Evolutionary conservation across 1,284 basidiomycete species (phyloP).

Genomic region (Golubevia sp.): DNA sequence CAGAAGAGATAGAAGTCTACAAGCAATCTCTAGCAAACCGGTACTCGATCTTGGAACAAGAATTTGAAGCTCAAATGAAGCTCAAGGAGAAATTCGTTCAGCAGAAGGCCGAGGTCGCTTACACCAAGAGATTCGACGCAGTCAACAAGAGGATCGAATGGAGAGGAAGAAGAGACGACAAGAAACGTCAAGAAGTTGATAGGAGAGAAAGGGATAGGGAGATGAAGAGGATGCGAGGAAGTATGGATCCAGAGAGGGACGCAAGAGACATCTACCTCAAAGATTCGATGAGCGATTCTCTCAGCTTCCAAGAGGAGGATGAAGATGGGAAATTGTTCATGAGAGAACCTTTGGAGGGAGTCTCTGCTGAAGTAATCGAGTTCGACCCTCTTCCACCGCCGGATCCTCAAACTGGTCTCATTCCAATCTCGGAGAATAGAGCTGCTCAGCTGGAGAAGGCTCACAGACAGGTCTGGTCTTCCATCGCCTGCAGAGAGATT

Average conservation of each 20-base stretch:
- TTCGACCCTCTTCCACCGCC: not conserved
- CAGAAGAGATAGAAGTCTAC: not conserved
- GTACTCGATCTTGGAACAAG: not conserved
- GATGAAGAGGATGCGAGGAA: not conserved
- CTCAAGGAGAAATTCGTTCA: not conserved
- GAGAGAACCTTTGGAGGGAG: not conserved
- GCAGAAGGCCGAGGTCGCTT: not conserved
- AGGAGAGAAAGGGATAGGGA: not conserved
- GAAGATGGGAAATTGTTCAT: not conserved
- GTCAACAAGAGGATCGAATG: not conserved
- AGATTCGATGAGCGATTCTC: not conserved
- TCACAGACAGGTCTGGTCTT: slow-evolving; percentile 53
- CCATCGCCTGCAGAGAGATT: slow-evolving; percentile 51
- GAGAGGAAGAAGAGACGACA: not conserved
- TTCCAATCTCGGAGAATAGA: slow-evolving; percentile 41
- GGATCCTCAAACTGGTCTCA: not conserved
- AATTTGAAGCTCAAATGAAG: not conserved
- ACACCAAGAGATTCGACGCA: not conserved
- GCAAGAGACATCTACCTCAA: too few relatives aligned
- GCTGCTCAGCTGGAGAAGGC: slow-evolving; percentile 49
- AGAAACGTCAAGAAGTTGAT: not conserved
- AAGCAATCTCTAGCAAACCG: not conserved
- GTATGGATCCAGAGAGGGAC: not conserved
- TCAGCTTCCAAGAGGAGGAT: not conserved
- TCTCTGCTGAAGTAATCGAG: not conserved